A percentile compares a stretch with the other conserved stretches of the same genome.
phyloP scores from a whole-genome alignment of 2,329 filamentous ascomycete genomes.

The Leptodontidium sp. region DNA sequence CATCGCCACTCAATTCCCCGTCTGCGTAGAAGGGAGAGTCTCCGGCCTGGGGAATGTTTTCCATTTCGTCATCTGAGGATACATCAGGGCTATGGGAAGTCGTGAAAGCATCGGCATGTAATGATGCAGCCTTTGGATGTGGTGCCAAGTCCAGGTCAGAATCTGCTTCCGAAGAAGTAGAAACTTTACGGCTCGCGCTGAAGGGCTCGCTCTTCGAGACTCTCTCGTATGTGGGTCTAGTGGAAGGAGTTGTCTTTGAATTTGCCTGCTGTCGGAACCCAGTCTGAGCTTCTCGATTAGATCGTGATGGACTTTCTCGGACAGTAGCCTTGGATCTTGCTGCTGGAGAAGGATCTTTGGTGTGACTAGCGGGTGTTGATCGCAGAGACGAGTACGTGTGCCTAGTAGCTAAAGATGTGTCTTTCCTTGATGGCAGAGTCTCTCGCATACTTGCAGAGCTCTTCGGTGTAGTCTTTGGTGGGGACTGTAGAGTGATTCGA shows the following conservation, averaged over 20 bases:
- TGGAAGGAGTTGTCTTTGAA: neutral
- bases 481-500: constrained; percentile 6
- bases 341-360: neutral
- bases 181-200: neutral
- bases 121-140: neutral
- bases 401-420: neutral
- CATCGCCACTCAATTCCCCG: constrained; percentile 22
- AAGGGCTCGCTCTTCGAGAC: neutral
- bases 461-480: neutral
- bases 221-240: neutral
- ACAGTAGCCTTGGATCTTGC: neutral
- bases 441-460: constrained; percentile 8
- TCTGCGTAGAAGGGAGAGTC: constrained; percentile 20
- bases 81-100: neutral
- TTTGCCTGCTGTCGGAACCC: neutral
- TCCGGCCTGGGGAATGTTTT: neutral
- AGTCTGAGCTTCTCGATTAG: neutral
- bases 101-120: neutral
- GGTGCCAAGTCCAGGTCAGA: neutral
- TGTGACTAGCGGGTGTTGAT: constrained; percentile 12
- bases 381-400: neutral
- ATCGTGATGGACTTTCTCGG: neutral
- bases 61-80: constrained; percentile 6
- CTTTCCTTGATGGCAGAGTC: neutral
- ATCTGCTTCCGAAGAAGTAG: neutral